These are phyloP conservation scores for Piloderma croceum DNA, from an alignment of 768 basidiomycete species.

Conservation along the genomic window DNA sequence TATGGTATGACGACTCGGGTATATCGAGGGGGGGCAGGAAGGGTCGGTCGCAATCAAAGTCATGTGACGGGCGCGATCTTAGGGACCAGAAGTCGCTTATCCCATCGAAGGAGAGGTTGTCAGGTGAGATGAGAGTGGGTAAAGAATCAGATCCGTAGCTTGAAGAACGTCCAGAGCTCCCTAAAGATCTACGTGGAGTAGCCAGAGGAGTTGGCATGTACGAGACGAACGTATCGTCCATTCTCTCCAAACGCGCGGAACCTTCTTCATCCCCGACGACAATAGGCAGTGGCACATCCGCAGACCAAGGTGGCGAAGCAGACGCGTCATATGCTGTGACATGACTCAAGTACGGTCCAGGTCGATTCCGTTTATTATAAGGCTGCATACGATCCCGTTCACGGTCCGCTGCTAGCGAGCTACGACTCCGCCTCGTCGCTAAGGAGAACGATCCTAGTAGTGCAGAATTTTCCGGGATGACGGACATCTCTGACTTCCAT, in stretches of 20 bases:
- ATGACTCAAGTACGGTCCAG: too few relatives aligned
- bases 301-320: too few relatives aligned
- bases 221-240: background rate
- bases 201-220: background rate
- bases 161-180: background rate
- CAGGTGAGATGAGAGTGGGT: conserved; percentile 14
- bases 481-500: conserved; percentile 18
- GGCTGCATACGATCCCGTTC: too few relatives aligned
- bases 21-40: conserved; percentile 19
- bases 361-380: too few relatives aligned
- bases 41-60: conserved; percentile 10
- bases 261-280: too few relatives aligned
- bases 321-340: too few relatives aligned
- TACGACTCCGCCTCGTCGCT: too few relatives aligned
- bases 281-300: too few relatives aligned
- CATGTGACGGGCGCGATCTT: conserved; percentile 3
- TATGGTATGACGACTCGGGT: conserved; percentile 20
- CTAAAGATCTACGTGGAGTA: background rate
- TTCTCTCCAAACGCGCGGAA: background rate
- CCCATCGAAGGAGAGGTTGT: conserved; percentile 7
- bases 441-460: too few relatives aligned
- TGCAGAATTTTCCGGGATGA: background rate
- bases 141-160: background rate
- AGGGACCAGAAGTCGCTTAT: conserved; percentile 6
- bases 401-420: too few relatives aligned